Evolutionary conservation across 257 asterid species (phyloP).

Genomic region (Marsdenia floribunda): DNA sequence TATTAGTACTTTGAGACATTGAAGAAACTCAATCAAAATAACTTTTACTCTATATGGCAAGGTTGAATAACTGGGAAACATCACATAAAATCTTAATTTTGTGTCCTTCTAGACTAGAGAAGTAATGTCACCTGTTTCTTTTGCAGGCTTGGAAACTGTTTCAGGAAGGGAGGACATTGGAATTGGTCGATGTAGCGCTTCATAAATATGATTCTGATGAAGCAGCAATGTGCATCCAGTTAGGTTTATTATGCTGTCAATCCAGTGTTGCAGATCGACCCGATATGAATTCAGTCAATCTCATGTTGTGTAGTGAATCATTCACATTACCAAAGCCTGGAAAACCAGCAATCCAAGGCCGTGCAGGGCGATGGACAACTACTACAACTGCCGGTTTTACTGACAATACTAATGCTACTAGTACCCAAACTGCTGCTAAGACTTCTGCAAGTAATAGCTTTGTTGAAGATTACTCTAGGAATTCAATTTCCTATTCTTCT

Average conservation of each 20-base stretch:
- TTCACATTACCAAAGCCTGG: constrained; percentile 60
- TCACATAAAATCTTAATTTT: neutral
- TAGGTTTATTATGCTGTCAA: constrained; percentile 85
- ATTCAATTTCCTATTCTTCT: constrained; percentile 79
- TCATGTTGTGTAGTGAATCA: constrained; percentile 63
- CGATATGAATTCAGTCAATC: constrained; percentile 59
- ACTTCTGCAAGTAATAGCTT: constrained; percentile 30
- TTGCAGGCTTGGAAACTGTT: constrained; percentile 57
- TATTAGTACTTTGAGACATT: too few relatives aligned
- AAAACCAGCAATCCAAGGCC: constrained; percentile 74
- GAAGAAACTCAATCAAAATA: neutral
- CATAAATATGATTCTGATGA: constrained; percentile 37
- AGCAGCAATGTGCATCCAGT: constrained; percentile 57
- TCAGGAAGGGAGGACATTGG: constrained; percentile 41
- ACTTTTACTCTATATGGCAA: neutral
- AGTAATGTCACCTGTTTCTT: constrained; percentile 6
- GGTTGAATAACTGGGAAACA: neutral
- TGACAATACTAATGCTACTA: constrained; percentile 33
- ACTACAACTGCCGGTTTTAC: constrained; percentile 48
- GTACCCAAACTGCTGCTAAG: constrained; percentile 35
- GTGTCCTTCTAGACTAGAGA: neutral
- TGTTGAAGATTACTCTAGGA: constrained; percentile 61
- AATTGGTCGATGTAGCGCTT: constrained; percentile 50
- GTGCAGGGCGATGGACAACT: constrained; percentile 44
- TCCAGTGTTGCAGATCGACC: constrained; percentile 59